phyloP scores from a whole-genome alignment of 1,139 yeast species.

The Lodderomyces elongisporus region DNA sequence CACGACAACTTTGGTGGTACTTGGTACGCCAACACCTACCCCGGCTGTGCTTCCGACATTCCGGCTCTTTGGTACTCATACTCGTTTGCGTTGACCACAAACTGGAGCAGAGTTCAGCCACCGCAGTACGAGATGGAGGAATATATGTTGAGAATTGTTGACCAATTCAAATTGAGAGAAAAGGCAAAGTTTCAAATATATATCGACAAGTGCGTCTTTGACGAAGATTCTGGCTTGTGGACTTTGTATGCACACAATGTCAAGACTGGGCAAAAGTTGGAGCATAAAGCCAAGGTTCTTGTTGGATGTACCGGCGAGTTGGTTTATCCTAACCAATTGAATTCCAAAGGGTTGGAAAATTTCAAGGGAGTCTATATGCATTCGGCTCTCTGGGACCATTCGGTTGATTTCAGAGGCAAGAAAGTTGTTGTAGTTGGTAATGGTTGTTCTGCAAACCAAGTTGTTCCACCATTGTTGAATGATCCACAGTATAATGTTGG shows the following conservation, averaged over 20 bases:
- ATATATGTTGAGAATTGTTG: slow-evolving; percentile 37
- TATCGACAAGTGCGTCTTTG: slow-evolving; percentile 25
- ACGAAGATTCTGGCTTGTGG: slow-evolving; percentile 36
- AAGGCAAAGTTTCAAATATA: slow-evolving; percentile 27
- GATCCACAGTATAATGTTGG: slow-evolving; percentile 21
- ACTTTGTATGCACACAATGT: slow-evolving; percentile 28
- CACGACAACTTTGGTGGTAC: slow-evolving; percentile 49
- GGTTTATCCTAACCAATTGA: slow-evolving; percentile 29
- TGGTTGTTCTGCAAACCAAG: slow-evolving; percentile 44
- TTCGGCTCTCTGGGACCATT: slow-evolving; percentile 45
- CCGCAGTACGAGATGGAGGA: slow-evolving; percentile 47
- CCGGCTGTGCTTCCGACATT: slow-evolving; percentile 50
- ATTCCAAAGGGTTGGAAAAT: slow-evolving; percentile 33
- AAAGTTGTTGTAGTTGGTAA: slow-evolving; percentile 38
- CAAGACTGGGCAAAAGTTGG: slow-evolving; percentile 26
- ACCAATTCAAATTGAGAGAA: slow-evolving; percentile 27
- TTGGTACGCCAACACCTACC: slow-evolving; percentile 52
- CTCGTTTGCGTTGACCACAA: slow-evolving; percentile 34
- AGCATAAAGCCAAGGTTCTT: slow-evolving; percentile 28
- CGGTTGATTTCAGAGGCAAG: slow-evolving; percentile 30
- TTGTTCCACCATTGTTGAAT: slow-evolving; percentile 31
- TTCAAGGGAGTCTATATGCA: slow-evolving; percentile 46
- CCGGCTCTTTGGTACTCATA: slow-evolving; percentile 48
- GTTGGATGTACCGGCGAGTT: slow-evolving; percentile 36
- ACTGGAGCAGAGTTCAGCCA: slow-evolving; percentile 45